phyloP scores from a whole-genome alignment of 169 alveolate genomes.

The Plasmodium fragile region DNA sequence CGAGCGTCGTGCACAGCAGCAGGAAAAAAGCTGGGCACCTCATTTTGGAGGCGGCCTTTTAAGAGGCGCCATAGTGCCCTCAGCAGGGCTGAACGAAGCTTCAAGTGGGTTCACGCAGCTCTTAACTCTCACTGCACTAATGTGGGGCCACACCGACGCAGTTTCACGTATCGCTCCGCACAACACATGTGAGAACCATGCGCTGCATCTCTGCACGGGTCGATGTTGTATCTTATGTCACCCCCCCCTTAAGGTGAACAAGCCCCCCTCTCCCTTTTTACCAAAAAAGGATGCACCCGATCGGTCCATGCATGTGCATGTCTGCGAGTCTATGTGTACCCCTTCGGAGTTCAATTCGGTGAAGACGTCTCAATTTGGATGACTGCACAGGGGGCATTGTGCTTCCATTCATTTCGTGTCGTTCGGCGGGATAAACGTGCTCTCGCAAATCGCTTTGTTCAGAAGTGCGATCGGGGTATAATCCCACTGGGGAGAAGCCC shows the following conservation, averaged over 20 bases:
- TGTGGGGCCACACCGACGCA: neutral
- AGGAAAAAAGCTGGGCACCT: conserved; percentile 1
- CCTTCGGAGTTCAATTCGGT: neutral
- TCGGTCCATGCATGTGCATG: neutral
- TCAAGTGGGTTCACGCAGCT: neutral
- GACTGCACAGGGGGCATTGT: neutral
- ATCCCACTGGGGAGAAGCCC: neutral
- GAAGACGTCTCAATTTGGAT: neutral
- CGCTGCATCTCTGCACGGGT: neutral
- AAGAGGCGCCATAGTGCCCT: neutral
- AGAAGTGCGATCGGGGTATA: too few species aligned
- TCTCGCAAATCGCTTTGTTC: neutral
- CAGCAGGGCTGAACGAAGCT: neutral
- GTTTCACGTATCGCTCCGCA: neutral
- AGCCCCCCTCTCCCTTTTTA: neutral
- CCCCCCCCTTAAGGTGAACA: neutral
- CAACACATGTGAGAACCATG: neutral
- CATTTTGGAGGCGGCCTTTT: conserved; percentile 20
- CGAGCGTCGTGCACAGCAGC: conserved; percentile 8
- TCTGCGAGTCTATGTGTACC: neutral
- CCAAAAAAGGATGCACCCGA: neutral
- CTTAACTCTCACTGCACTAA: neutral
- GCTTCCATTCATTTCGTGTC: neutral
- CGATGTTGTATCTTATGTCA: neutral
- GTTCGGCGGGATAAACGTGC: neutral